These are phyloP conservation scores for Wickerhamomyces chambardii DNA, from an alignment of 805 yeast species.

Conservation along the genomic window DNA sequence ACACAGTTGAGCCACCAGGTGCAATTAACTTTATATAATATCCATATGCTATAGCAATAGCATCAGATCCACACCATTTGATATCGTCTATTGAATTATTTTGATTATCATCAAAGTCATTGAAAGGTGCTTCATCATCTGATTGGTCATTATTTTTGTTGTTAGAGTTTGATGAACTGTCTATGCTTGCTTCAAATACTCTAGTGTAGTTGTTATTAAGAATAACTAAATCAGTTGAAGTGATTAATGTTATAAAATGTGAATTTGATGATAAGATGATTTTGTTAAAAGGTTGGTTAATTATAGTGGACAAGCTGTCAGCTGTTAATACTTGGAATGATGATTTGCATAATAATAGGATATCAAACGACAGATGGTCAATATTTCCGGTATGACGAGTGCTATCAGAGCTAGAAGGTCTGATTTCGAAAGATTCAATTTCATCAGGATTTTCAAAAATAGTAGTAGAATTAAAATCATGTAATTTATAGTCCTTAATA, in stretches of 20 bases:
- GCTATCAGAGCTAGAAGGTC: no score
- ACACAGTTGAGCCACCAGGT: constrained; percentile 50
- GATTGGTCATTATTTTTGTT: constrained; percentile 15
- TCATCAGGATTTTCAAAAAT: constrained; percentile 10
- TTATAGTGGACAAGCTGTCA: constrained; percentile 18
- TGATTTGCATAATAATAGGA: no score
- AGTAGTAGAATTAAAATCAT: constrained; percentile 18
- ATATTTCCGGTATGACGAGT: constrained; percentile 4
- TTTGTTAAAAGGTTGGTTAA: constrained; percentile 37
- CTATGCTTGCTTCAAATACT: background rate
- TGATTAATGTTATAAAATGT: constrained; percentile 39
- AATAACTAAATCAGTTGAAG: constrained; percentile 36
- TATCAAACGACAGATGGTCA: background rate
- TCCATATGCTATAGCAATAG: constrained; percentile 49
- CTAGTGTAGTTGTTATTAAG: constrained; percentile 27
- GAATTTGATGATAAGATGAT: constrained; percentile 44
- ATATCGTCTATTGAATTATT: constrained; percentile 34
- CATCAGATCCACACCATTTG: constrained; percentile 84
- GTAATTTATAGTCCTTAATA: constrained; percentile 25
- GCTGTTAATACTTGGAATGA: constrained; percentile 7
- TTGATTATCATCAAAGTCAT: no score
- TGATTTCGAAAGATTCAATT: constrained; percentile 5
- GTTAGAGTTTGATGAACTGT: constrained; percentile 1
- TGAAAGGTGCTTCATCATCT: no score
- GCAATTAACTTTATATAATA: constrained; percentile 68